phyloP scores from a whole-genome alignment of 139 green algal species.

The Tetradesmus lagerheimii region DNA sequence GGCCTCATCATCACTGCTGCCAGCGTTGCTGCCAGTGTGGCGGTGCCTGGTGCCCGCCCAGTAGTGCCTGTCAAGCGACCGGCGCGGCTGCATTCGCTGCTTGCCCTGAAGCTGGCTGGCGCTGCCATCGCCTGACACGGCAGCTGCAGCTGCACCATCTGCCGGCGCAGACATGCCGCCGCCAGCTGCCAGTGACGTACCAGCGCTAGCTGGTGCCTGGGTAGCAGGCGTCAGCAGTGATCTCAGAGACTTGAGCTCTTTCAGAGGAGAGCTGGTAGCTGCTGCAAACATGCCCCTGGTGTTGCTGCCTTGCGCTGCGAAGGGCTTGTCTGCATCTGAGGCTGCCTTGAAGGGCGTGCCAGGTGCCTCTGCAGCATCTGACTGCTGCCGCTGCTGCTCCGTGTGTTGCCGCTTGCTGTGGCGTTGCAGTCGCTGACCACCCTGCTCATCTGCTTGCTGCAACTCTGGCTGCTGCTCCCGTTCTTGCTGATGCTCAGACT shows the following conservation, averaged over 20 bases:
- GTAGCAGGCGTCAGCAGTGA: not conserved
- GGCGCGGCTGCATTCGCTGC: not conserved
- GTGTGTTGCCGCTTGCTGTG: not conserved
- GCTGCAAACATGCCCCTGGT: not conserved
- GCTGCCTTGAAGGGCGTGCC: not conserved
- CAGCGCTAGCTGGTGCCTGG: not conserved
- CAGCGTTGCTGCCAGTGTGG: constrained; percentile 9
- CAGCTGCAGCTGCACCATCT: not conserved
- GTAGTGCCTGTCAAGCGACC: not conserved
- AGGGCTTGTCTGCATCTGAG: not conserved
- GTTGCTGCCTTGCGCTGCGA: not conserved
- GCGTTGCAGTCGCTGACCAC: not conserved
- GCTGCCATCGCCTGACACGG: not conserved
- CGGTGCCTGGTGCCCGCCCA: not conserved
- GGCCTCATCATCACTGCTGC: not conserved
- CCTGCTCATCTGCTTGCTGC: not conserved
- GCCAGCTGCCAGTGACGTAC: not conserved
- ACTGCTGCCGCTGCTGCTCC: not conserved
- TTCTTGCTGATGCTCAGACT: not conserved
- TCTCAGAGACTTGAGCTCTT: not conserved
- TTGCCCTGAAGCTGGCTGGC: not conserved
- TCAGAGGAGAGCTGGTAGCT: not conserved
- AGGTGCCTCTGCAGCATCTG: not conserved
- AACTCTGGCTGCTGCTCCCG: not conserved
- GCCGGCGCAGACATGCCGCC: not conserved